Conservation (phyloP, 805 yeast species). For the Candida hungchunana region DNA sequence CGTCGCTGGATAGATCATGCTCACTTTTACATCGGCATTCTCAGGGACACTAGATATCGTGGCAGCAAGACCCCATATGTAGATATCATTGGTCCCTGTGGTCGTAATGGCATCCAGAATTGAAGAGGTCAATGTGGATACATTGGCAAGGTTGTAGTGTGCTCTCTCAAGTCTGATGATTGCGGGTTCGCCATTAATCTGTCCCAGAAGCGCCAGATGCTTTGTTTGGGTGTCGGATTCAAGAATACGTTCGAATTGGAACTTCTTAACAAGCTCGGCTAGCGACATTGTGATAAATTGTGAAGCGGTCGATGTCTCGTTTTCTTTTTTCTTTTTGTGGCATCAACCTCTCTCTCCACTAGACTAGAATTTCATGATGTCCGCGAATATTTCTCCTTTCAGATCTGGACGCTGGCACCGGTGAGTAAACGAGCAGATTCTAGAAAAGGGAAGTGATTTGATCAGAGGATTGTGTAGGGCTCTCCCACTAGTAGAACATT, state of each 20-base stretch:
- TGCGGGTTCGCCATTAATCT: slow-evolving; percentile 56
- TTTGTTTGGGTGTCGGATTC: slow-evolving; percentile 65
- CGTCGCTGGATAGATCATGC: slow-evolving; percentile 86
- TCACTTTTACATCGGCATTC: slow-evolving; percentile 63
- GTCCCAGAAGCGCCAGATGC: slow-evolving; percentile 62
- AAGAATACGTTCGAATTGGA: slow-evolving; percentile 45
- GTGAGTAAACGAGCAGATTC: no score
- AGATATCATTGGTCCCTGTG: slow-evolving; percentile 75
- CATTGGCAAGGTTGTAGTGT: slow-evolving; percentile 43
- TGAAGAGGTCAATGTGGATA: slow-evolving; percentile 2
- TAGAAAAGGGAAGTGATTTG: no score
- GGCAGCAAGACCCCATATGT: slow-evolving; percentile 70
- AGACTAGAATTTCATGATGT: no score
- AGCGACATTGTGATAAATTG: slow-evolving; percentile 16
- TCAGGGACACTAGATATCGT: slow-evolving; percentile 42
- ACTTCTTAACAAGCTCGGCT: slow-evolving; percentile 25
- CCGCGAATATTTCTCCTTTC: no score
- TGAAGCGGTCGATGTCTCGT: no score
- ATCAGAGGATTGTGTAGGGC: no score
- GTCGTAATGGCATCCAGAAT: slow-evolving; percentile 27
- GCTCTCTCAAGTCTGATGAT: slow-evolving; percentile 72
- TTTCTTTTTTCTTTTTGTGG: no score
- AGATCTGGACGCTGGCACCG: no score
- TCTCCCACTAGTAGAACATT: no score
- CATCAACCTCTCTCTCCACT: no score